Base-by-base conservation (phyloP, 306 rosid genomes). In the Sesbania bispinosa region DNA sequence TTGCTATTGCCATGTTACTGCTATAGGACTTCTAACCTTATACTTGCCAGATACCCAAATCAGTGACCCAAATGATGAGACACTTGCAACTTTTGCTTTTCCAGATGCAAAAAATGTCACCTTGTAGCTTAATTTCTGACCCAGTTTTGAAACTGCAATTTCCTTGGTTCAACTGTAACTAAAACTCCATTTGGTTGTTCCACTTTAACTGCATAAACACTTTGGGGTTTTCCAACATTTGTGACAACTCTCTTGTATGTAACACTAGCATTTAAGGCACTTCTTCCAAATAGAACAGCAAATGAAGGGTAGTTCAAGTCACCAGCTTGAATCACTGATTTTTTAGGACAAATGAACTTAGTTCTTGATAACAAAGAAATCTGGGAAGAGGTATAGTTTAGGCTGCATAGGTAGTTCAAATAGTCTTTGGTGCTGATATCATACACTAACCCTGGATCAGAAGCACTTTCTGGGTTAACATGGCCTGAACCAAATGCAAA, bases 241-340 rank as follows among this genome's bases (percentile, higher is more conserved):
- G 85, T 90, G 62, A 77, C 85, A 47, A 87, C 71, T 68, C 93
- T 86, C 48, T 69, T 82, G 71, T 78, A 81, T 46, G 88, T 80
- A 32, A 80, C 82, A 69, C 23, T 78, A 26, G n/a, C 20, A 24
- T 67, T 81, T 7, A 15, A 20, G 4, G 52, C 71, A 19, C 42
- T 72, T 64, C 43, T 66, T 7, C 61, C 19, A 21, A 82, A 82
- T 6, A 71, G 4, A 20, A 88, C 96, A 0, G 91, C 43, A 79
- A 87, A 87, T 19, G 91, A 90, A 79, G 96, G 96, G 83, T 88
- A 88, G 11, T 90, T 87, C 81, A 90, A 52, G 77, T 85, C 84
- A 47, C 93, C 88, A 14, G 54, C 62, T 43, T 80, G 70, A 33
- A 82, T 20, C 71, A 27, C 32, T 24, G 13, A 6, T 19, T 59